phyloP scores from a whole-genome alignment of 805 yeast species.

The Teunomyces barrocoloradensis region DNA sequence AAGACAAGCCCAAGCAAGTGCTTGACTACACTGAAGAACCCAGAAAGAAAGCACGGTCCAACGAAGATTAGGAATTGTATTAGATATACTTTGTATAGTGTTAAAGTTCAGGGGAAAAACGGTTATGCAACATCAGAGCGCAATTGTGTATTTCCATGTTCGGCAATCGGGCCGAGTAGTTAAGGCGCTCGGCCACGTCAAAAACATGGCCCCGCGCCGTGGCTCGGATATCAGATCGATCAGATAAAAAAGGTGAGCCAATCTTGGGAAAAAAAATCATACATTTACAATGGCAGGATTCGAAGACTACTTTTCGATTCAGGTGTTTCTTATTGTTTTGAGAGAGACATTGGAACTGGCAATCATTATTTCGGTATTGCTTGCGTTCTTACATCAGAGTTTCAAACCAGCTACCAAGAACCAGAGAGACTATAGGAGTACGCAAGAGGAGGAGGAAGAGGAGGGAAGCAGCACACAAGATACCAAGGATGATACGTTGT shows the following conservation, averaged over 20 bases:
- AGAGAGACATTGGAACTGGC: conserved; percentile 76
- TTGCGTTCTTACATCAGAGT: conserved; percentile 69
- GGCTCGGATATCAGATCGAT: conserved; percentile 2
- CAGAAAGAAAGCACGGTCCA: neutral
- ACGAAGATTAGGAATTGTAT: neutral
- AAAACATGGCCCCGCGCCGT: neutral
- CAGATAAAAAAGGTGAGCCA: conserved; percentile 2
- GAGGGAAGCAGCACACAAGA: neutral
- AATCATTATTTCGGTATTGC: conserved; percentile 68
- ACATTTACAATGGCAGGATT: conserved; percentile 4
- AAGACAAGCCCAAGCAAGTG: neutral
- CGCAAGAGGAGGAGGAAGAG: neutral
- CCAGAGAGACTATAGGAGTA: neutral
- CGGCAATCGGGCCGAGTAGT: neutral
- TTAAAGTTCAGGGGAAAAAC: too few species aligned
- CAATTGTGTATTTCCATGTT: neutral
- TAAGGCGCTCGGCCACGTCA: neutral
- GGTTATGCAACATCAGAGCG: too few species aligned
- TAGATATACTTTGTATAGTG: neutral
- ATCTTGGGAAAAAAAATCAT: too few species aligned
- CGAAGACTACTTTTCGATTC: conserved; percentile 52
- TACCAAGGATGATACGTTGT: conserved; percentile 2
- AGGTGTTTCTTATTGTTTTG: conserved; percentile 68
- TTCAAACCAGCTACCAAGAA: conserved; percentile 26
- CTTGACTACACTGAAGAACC: neutral